Evolutionary conservation across 2,329 filamentous ascomycete genomes (phyloP).

Genomic region (Exophiala phaeomuriformis): DNA sequence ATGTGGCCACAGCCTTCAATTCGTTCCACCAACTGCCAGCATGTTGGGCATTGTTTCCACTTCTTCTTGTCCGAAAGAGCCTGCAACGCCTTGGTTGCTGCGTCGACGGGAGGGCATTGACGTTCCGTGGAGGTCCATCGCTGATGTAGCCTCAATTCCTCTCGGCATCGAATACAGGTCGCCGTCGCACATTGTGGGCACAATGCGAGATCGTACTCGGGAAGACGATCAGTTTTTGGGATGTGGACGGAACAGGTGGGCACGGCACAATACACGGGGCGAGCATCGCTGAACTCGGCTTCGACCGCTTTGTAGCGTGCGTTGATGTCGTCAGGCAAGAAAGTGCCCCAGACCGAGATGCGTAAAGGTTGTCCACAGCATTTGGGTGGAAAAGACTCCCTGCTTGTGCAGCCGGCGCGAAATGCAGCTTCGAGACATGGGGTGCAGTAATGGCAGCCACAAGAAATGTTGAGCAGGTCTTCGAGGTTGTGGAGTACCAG

Average conservation of each 20-base stretch:
- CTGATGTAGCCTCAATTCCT: conserved; percentile 1
- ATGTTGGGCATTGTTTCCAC: conserved; percentile 23
- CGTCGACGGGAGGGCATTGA: conserved; percentile 8
- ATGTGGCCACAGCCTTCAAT: conserved; percentile 19
- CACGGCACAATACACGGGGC: conserved; percentile 19
- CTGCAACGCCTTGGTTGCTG: conserved; percentile 2
- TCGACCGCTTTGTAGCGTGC: conserved; percentile 16
- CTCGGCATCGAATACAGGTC: conserved; percentile 11
- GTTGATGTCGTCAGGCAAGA: conserved; percentile 2
- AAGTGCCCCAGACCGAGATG: conserved; percentile 9
- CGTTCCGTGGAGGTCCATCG: background rate
- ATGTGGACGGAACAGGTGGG: conserved; percentile 15
- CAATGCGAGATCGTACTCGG: background rate
- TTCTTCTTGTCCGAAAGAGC: conserved; percentile 9
- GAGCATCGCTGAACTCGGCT: conserved; percentile 13
- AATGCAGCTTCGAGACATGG: conserved; percentile 19
- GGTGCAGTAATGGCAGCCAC: conserved; percentile 17
- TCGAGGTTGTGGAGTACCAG: conserved; percentile 10
- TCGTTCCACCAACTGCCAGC: conserved; percentile 20
- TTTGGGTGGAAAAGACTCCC: conserved; percentile 15
- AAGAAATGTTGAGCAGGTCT: conserved; percentile 7
- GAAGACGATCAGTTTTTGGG: background rate
- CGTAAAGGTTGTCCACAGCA: conserved; percentile 16
- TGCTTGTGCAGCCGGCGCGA: conserved; percentile 8
- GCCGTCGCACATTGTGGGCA: conserved; percentile 5